Percentiles rank a stretch among this genome's conserved stretches.
Evolutionary conservation across 352 stramenopile genomes (phyloP).

Genomic region (Phytophthora ohioensis): DNA sequence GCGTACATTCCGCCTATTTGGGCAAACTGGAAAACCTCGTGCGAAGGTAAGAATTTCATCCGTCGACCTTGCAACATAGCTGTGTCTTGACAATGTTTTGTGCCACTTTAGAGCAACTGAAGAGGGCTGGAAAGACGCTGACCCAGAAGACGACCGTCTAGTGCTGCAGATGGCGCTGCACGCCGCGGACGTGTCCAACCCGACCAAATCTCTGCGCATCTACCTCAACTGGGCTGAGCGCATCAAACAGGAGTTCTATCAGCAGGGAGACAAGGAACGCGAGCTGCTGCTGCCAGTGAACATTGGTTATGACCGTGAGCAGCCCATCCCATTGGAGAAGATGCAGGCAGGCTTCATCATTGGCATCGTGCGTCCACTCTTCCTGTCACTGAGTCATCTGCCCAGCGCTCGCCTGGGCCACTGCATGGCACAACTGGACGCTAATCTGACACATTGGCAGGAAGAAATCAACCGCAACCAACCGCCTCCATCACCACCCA

Average conservation of each 20-base stretch:
- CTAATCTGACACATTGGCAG: conserved; percentile 78
- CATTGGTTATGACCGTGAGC: conserved; percentile 91
- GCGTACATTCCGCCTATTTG: conserved; percentile 81
- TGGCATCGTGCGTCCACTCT: conserved; percentile 89
- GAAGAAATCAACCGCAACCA: conserved; percentile 64
- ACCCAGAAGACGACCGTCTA: conserved; percentile 77
- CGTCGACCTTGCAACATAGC: not conserved
- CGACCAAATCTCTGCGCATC: conserved; percentile 80
- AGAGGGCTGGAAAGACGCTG: conserved; percentile 60
- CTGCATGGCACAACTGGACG: conserved; percentile 74
- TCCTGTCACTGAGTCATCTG: conserved; percentile 63
- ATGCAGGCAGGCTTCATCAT: conserved; percentile 96
- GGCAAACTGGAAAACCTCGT: conserved; percentile 82
- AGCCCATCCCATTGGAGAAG: conserved; percentile 87
- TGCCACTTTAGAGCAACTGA: conserved; percentile 38
- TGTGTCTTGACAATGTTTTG: conserved; percentile 5
- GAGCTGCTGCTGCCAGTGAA: conserved; percentile 85
- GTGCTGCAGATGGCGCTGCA: conserved; percentile 85
- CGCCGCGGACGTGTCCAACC: conserved; percentile 95
- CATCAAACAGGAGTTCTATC: conserved; percentile 95
- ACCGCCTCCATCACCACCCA: conserved; percentile 7
- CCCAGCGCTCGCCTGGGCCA: conserved; percentile 60
- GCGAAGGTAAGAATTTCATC: conserved; percentile 41
- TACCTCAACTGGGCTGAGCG: conserved; percentile 90
- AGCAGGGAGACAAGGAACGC: conserved; percentile 95